Evolutionary conservation across 495 filamentous ascomycete genomes (phyloP).

Genomic region (Aspergillus homomorphus): DNA sequence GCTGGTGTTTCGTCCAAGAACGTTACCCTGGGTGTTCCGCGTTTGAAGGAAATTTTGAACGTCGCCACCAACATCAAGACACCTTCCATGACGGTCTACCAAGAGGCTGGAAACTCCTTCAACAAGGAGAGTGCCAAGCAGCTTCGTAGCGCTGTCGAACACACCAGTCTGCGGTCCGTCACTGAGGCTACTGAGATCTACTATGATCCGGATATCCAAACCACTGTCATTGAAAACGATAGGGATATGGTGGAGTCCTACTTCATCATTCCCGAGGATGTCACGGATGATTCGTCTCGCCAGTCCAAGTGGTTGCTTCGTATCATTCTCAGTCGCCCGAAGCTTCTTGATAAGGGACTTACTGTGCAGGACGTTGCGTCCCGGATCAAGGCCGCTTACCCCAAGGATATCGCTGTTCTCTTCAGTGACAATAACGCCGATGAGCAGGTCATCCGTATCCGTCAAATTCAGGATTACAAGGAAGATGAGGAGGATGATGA

Average conservation of each 20-base stretch:
- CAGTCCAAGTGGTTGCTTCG: conserved; percentile 96
- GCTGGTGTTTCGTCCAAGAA: conserved; percentile 99
- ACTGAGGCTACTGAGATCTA: conserved; percentile 91
- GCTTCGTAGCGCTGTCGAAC: conserved; percentile 84
- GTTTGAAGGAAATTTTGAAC: conserved; percentile 98
- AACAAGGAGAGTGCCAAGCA: conserved; percentile 79
- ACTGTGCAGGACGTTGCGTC: conserved; percentile 89
- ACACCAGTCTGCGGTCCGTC: conserved; percentile 90
- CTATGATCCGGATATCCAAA: conserved; percentile 88
- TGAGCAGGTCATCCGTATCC: conserved; percentile 89
- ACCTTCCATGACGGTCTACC: conserved; percentile 93
- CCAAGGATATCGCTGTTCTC: conserved; percentile 84
- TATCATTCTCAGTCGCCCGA: conserved; percentile 87
- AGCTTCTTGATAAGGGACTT: conserved; percentile 91
- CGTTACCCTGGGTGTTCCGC: conserved; percentile 96
- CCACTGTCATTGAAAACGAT: conserved; percentile 83
- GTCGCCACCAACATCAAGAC: conserved; percentile 98
- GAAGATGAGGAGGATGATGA: conserved; percentile 77
- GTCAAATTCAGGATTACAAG: conserved; percentile 67
- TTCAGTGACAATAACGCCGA: conserved; percentile 99
- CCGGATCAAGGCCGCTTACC: conserved; percentile 82
- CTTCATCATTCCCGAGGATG: conserved; percentile 90
- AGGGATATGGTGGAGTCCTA: conserved; percentile 94
- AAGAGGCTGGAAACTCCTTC: conserved; percentile 52
- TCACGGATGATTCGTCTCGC: conserved; percentile 60